Evolutionary conservation across 495 filamentous ascomycete species (phyloP).

Genomic region (Sphaerosporella brunnea): DNA sequence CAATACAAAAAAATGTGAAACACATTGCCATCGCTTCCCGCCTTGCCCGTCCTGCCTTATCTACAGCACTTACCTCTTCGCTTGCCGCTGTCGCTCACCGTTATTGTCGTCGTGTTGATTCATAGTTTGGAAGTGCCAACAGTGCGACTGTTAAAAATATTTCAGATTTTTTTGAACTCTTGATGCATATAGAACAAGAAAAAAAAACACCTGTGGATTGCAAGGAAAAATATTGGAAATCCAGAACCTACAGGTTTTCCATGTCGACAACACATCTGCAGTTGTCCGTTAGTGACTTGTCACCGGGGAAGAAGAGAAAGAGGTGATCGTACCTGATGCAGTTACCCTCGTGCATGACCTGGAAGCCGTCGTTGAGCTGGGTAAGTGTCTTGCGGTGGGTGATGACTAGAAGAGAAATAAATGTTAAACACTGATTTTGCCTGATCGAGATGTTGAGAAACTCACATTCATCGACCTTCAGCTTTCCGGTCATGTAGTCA

Average conservation of each 20-base stretch:
- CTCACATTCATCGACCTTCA: slow-evolving; percentile 87
- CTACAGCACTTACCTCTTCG: background rate
- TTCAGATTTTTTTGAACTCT: slow-evolving; percentile 5
- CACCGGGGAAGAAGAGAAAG: background rate
- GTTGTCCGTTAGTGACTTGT: background rate
- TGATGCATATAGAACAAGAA: background rate
- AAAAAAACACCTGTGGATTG: slow-evolving; percentile 2
- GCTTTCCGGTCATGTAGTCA: slow-evolving; percentile 72
- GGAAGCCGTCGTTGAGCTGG: slow-evolving; percentile 77
- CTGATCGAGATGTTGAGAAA: background rate
- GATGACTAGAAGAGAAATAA: slow-evolving; percentile 39
- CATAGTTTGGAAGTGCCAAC: background rate
- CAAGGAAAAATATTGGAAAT: background rate
- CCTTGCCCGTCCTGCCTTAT: background rate
- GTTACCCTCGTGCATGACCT: slow-evolving; percentile 86
- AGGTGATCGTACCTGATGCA: slow-evolving; percentile 62
- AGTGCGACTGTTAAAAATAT: background rate
- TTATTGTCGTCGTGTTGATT: background rate
- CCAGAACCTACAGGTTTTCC: slow-evolving; percentile 13
- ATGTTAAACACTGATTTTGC: slow-evolving; percentile 6
- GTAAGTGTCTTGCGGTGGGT: slow-evolving; percentile 72
- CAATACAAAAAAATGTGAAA: background rate
- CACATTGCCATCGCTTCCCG: background rate
- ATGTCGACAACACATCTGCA: slow-evolving; percentile 25
- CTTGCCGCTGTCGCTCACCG: background rate